Base-by-base conservation (phyloP, 1,284 basidiomycete species). In the Macrocystidia cucumis region DNA sequence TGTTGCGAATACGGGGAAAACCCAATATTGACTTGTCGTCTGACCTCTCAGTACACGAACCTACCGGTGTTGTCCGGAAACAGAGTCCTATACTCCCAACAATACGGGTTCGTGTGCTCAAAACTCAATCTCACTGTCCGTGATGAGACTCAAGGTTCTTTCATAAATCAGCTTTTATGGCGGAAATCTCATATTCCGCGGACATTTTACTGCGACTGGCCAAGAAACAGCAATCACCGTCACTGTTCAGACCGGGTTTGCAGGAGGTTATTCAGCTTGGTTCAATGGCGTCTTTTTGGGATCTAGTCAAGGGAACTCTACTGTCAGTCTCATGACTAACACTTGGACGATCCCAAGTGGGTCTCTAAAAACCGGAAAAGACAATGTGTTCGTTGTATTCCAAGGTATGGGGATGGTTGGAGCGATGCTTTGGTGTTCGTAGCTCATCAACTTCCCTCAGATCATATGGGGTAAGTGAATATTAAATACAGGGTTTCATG, bases 31-130 rank as follows among this genome's bases (percentile, higher is more conserved):
- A 35, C 32, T 4, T n/a, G n/a, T n/a, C n/a, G n/a, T n/a, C n/a
- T n/a, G n/a, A n/a, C n/a, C n/a, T n/a, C n/a, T n/a, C 30, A 70
- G 69, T 69, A 68, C 43, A 68, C 66, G 2, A 67, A 69, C 47
- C 52, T 68, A 4, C 67, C 66, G 3, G 59, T 61, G 3, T 43
- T 69, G 6, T 49, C 62, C 2, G 65, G 64, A 8, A 48, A 52
- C 24, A 52, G 52, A 18, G 65, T 70, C 11, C 50, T 72, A 18
- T 70, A 70, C 44, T 67, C 67, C 1, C 68, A 70, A 35, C 67
- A 72, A 55, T 70, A 72, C 38, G 68, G 66, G 67, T 69, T 42
- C 16, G 55, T 40, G 9, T n/a, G n/a, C n/a, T 25, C 38, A 84
- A 74, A 78, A 25, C 59, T n/a, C n/a, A n/a, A n/a, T n/a, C n/a